Base-by-base conservation (phyloP, 2,329 filamentous ascomycete genomes). In the Stachybotrys chartarum region DNA sequence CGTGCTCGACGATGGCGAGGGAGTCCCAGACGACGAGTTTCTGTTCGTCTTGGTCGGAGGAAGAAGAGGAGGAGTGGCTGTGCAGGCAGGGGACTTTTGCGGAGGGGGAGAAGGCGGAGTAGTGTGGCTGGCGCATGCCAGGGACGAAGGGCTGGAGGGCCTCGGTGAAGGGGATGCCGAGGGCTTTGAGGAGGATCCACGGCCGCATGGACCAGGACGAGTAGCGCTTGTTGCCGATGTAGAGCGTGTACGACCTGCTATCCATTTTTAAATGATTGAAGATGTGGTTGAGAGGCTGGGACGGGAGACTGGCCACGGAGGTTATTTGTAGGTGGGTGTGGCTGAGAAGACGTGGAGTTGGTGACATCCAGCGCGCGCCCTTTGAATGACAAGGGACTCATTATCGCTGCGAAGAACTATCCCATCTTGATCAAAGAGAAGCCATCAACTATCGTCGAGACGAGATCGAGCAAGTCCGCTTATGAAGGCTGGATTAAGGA, bases 151-250 rank as follows among this genome's bases (percentile, higher is more conserved):
- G 57, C 56, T 69, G 63, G 42, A 76, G 64, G 46, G 69, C 63
- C 56, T 77, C 71, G 7, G 68, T 66, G 54, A 78, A 77, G 45
- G 75, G 72, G 50, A 79, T 70, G 49, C 62, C 55, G 60, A 78
- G 71, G 54, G 70, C 68, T 51, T 70, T 72, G 57, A 79, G 65
- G 30, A 78, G 67, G 8, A 79, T 69, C 74, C 74, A 76, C 3
- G 73, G 70, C 44, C 75, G 69, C 67, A 77, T 71, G 51, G 74
- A 76, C 75, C 75, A 77, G 18, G 73, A 75, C 2, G 72, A 75
- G 64, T 76, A 76, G 58, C 74, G 73, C 54, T 75, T 76, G 61
- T 74, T 75, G 31, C 67, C 72, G 59, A 77, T 73, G 62, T 69
- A 72, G 54, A 77, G 72, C 14, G 67, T 64, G 60, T 71, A 72